Percentiles rank a stretch among this genome's conserved stretches.
These are phyloP conservation scores for Penicillium alfredii DNA, from an alignment of 495 filamentous ascomycete species.

Conservation along the genomic window DNA sequence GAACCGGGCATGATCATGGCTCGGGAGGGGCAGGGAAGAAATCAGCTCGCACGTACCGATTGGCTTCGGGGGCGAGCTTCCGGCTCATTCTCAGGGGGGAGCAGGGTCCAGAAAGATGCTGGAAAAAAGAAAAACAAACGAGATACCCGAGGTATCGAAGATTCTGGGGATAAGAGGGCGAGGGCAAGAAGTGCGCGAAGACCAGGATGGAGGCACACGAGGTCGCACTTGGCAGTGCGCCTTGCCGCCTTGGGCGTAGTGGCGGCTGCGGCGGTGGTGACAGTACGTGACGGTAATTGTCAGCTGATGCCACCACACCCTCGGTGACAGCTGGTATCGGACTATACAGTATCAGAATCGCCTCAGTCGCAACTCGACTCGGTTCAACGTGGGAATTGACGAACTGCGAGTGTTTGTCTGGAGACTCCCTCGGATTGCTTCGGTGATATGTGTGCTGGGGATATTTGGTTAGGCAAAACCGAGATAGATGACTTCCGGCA, in stretches of 20 bases:
- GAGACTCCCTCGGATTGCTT: no score
- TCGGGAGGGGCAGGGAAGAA: constrained; percentile 33
- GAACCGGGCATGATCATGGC: no score
- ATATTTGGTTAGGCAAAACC: no score
- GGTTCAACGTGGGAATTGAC: neutral
- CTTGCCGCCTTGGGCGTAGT: constrained; percentile 32
- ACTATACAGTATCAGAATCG: constrained; percentile 11
- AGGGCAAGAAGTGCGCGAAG: constrained; percentile 12
- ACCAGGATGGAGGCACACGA: constrained; percentile 17
- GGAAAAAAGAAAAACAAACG: constrained; percentile 12
- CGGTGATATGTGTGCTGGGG: no score
- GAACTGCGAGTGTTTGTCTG: no score
- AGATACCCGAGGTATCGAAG: constrained; percentile 26
- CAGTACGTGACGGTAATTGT: constrained; percentile 2
- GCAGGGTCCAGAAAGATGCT: constrained; percentile 3
- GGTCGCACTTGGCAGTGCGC: constrained; percentile 23
- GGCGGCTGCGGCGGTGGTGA: neutral
- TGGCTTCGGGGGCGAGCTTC: constrained; percentile 94
- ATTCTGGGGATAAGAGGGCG: constrained; percentile 10
- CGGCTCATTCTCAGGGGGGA: constrained; percentile 45
- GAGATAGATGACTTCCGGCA: no score
- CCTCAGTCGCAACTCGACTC: constrained; percentile 22
- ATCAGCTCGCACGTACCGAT: constrained; percentile 57
- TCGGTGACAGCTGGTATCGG: constrained; percentile 8
- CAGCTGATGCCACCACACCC: no score